Evolutionary conservation across 169 alveolate species (phyloP).

Genomic region (Plasmodium yoelii): DNA sequence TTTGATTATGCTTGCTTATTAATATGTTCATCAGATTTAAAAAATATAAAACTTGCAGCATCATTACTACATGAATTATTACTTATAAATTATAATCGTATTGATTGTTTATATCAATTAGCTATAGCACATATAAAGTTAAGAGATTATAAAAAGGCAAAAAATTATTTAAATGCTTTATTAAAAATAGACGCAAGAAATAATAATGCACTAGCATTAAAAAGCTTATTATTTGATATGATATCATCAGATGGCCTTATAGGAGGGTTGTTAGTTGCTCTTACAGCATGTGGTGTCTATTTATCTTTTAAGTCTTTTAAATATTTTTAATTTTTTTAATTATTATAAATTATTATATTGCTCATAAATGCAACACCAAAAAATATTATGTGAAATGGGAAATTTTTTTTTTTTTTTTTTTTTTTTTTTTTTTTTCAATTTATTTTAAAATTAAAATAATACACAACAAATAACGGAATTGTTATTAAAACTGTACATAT

Average conservation of each 20-base stretch:
- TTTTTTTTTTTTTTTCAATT: too few relatives aligned
- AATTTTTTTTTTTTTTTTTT: too few relatives aligned
- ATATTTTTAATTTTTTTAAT: conserved; percentile 25
- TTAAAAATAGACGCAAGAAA: conserved; percentile 78
- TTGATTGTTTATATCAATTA: conserved; percentile 83
- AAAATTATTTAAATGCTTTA: conserved; percentile 80
- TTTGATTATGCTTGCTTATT: conserved; percentile 62
- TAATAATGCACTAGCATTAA: conserved; percentile 54
- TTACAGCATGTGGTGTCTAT: conserved; percentile 53
- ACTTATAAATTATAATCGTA: conserved; percentile 66
- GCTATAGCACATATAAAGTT: conserved; percentile 83
- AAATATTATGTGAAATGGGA: too few relatives aligned
- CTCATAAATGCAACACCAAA: too few relatives aligned
- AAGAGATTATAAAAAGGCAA: conserved; percentile 81
- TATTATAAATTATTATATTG: not conserved
- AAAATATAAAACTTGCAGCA: conserved; percentile 53
- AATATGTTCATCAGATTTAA: conserved; percentile 69
- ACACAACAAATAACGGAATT: too few relatives aligned
- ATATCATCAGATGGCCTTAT: conserved; percentile 52
- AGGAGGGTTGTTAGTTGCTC: conserved; percentile 37
- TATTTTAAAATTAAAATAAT: too few relatives aligned
- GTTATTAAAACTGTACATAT: too few relatives aligned
- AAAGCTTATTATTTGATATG: conserved; percentile 44
- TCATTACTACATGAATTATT: conserved; percentile 57
- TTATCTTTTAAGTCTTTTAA: conserved; percentile 75